Base-by-base conservation (phyloP, 192 early-diverging fungal species). In the Umbelopsis sp. region DNA sequence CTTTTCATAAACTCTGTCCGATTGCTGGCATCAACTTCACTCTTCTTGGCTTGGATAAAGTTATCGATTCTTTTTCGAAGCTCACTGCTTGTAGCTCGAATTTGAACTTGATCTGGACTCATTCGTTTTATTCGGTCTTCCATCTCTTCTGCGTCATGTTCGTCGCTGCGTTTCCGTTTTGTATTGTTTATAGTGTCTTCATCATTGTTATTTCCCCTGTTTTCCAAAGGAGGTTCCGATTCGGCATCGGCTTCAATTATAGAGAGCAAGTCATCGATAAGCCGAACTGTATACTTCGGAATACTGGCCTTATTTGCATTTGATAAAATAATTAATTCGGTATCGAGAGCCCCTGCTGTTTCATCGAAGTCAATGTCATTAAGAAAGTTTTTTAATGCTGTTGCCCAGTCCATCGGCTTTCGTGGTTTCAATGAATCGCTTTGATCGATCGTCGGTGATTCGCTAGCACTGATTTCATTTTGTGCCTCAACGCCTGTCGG, bases 1-100 rank as follows among this genome's bases (percentile, higher is more conserved):
- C 79, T 41, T 29, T 67, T 73, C 38, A 81, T 51, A 36, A 77
- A 81, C 41, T 81, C 79, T 20, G 79, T 71, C 4, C 79, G 69
- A 68, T 81, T 81, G 24, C 79, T 81, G 31, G 76, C 75, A 44
- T 81, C 79, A 34, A 81, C 29, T 31, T 81, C 75, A n/a, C 70
- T 73, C 24, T 74, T 71, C 41, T 81, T 81, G 32, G 70, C 69
- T 47, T 76, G 75, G 36, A 81, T 81, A 53, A 74, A 81, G 8
- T 45, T 74, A 14, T 71, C 44, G 32, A 81, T 77, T 3, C 79
- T 68, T 12, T 81, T 51, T 43, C 74, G 41, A 24, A 81, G 72
- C 29, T 81, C 69, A 16, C 62, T 25, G 66, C 73, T 74, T 4
- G 52, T 77, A n/a, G 72, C 75, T n/a, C 79, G 56, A 9, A 81